A percentile compares a stretch with the other conserved stretches of the same genome.
Evolutionary conservation across 2,329 filamentous ascomycete genomes (phyloP).

Genomic region (Fusarium protoensiforme): DNA sequence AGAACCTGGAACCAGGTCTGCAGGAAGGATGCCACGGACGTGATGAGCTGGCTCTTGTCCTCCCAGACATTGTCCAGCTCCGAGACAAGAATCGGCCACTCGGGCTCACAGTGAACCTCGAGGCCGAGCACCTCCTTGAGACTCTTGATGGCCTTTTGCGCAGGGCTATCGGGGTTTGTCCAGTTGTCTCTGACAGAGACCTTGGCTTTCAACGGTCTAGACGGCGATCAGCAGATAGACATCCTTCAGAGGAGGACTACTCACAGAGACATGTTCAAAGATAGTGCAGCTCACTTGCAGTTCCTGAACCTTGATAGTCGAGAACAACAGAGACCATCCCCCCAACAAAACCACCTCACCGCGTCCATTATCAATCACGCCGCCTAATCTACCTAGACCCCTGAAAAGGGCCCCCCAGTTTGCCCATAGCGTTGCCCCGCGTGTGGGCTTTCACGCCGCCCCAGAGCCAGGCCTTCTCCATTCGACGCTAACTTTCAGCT

Average conservation of each 20-base stretch:
- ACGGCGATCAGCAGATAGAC: background rate
- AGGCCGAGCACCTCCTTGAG: slow-evolving; percentile 53
- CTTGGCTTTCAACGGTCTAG: slow-evolving; percentile 56
- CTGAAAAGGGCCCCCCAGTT: background rate
- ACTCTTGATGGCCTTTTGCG: slow-evolving; percentile 46
- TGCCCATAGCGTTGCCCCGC: background rate
- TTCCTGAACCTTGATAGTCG: background rate
- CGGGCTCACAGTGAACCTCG: slow-evolving; percentile 51
- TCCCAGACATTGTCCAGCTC: slow-evolving; percentile 52
- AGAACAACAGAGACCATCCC: background rate
- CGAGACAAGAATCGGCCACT: slow-evolving; percentile 56
- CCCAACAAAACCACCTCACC: background rate
- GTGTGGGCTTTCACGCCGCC: background rate
- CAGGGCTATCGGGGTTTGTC: slow-evolving; percentile 47
- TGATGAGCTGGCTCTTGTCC: slow-evolving; percentile 54
- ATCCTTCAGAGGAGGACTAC: background rate
- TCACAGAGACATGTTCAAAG: slow-evolving; percentile 18
- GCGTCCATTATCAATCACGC: background rate
- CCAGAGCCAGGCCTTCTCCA: background rate
- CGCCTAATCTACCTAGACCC: background rate
- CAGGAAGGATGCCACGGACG: slow-evolving; percentile 48
- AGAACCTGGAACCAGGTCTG: slow-evolving; percentile 54
- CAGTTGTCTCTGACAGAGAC: slow-evolving; percentile 57
- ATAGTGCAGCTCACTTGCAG: background rate
- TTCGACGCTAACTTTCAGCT: slow-evolving; percentile 40